Conservation (phyloP, 2,329 filamentous ascomycete genomes). For the Chalara sp. region DNA sequence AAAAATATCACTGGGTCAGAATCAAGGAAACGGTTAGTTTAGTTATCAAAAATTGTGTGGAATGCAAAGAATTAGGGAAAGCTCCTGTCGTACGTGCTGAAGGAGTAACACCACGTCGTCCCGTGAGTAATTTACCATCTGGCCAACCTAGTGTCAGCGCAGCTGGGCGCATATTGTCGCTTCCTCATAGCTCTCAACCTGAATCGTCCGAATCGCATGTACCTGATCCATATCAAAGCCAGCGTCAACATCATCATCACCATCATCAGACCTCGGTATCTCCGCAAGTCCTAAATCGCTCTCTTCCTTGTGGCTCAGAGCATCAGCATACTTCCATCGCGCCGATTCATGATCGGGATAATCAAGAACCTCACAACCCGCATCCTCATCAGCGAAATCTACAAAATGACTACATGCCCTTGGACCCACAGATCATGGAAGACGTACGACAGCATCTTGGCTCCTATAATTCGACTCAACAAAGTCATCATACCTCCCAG, state of each 20-base stretch:
- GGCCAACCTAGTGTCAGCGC: slow-evolving; percentile 14
- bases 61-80: slow-evolving; percentile 79
- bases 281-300: slow-evolving; percentile 24
- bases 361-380: slow-evolving; percentile 27
- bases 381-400: slow-evolving; percentile 11
- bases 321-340: slow-evolving; percentile 13
- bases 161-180: slow-evolving; percentile 18
- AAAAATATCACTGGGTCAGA: slow-evolving; percentile 93
- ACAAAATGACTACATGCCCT: slow-evolving; percentile 37
- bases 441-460: slow-evolving; percentile 37
- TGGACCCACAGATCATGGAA: slow-evolving; percentile 54
- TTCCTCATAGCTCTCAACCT: slow-evolving; percentile 12
- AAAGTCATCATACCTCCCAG: slow-evolving; percentile 2
- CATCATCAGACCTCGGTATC: slow-evolving; percentile 19
- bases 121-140: not conserved
- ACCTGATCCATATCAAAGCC: not conserved
- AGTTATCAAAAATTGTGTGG: slow-evolving; percentile 83
- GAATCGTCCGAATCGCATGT: not conserved
- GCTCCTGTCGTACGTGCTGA: slow-evolving; percentile 31
- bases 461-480: slow-evolving; percentile 10
- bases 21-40: slow-evolving; percentile 97
- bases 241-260: slow-evolving; percentile 7
- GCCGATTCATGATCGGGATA: slow-evolving; percentile 13
- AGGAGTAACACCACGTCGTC: slow-evolving; percentile 14
- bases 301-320: slow-evolving; percentile 14